phyloP scores from a whole-genome alignment of 257 asterid genomes.

The Cinchona pubescens region DNA sequence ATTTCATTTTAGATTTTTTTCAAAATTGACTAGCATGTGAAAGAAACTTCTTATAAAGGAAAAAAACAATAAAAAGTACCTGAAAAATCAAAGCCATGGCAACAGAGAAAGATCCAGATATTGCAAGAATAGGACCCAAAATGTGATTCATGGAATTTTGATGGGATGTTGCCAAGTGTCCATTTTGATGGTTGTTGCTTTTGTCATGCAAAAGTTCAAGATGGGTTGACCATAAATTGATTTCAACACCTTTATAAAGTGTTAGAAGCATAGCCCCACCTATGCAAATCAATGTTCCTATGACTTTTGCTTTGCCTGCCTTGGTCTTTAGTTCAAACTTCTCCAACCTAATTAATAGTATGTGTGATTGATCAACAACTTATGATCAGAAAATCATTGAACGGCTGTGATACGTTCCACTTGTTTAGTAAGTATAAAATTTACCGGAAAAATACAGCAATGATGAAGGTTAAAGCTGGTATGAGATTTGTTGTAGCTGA shows the following conservation, averaged over 20 bases:
- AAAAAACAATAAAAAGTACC: slow-evolving; percentile 26
- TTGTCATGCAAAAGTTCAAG: slow-evolving; percentile 18
- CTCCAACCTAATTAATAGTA: slow-evolving; percentile 70
- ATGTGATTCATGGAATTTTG: slow-evolving; percentile 17
- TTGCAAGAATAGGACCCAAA: slow-evolving; percentile 49
- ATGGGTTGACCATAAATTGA: slow-evolving; percentile 42
- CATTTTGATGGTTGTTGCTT: slow-evolving; percentile 7
- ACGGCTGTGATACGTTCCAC: background rate
- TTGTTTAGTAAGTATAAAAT: background rate
- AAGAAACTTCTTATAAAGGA: background rate
- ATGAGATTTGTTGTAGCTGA: slow-evolving; percentile 43
- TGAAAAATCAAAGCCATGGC: slow-evolving; percentile 52
- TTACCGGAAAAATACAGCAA: slow-evolving; percentile 47
- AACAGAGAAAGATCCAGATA: slow-evolving; percentile 32
- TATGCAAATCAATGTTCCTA: slow-evolving; percentile 56
- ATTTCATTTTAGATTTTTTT: too few species aligned
- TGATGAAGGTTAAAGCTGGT: slow-evolving; percentile 48
- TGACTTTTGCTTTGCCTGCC: slow-evolving; percentile 60
- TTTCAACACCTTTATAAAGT: slow-evolving; percentile 47
- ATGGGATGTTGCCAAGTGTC: slow-evolving; percentile 34
- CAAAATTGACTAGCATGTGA: too few species aligned
- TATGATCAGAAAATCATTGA: background rate
- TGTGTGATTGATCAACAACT: background rate
- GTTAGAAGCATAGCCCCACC: slow-evolving; percentile 79
- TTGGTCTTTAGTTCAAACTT: slow-evolving; percentile 34